Evolutionary conservation across 2,329 filamentous ascomycete genomes (phyloP).

Genomic region (Clonostachys chloroleuca): DNA sequence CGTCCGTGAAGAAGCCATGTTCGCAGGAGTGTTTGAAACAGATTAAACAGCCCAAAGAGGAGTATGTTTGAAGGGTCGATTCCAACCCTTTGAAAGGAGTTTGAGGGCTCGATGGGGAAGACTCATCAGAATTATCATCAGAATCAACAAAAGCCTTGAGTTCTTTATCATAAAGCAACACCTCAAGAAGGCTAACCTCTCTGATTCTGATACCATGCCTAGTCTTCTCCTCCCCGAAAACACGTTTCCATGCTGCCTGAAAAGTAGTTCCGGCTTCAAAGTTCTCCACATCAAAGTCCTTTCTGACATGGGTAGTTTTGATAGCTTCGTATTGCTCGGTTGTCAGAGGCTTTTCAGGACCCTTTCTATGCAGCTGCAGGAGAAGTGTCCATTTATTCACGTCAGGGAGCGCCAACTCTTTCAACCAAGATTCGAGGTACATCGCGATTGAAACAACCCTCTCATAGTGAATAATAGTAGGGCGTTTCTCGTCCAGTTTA

Average conservation of each 20-base stretch:
- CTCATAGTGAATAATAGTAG: conserved; percentile 44
- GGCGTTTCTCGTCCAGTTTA: conserved; percentile 44
- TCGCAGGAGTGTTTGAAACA: conserved; percentile 58
- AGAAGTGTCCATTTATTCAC: conserved; percentile 41
- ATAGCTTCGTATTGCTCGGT: conserved; percentile 1
- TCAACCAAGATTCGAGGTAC: conserved; percentile 51
- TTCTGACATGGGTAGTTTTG: background rate
- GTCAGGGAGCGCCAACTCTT: conserved; percentile 40
- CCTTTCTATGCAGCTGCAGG: background rate
- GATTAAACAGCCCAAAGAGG: conserved; percentile 51
- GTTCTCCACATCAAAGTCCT: background rate
- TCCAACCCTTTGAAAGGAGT: background rate
- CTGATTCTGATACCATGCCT: background rate
- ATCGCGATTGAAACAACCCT: conserved; percentile 44
- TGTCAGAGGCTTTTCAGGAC: background rate
- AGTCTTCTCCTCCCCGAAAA: background rate
- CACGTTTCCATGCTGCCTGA: background rate
- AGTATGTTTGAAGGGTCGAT: conserved; percentile 47
- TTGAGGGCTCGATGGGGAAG: background rate
- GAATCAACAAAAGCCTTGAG: background rate
- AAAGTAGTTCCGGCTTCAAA: background rate
- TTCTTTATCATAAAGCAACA: background rate
- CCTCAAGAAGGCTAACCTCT: background rate
- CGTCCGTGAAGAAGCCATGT: conserved; percentile 55
- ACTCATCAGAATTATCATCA: too few species aligned